Evolutionary conservation across 169 alveolate genomes (phyloP).

Genomic region (Plasmodium gaboni): DNA sequence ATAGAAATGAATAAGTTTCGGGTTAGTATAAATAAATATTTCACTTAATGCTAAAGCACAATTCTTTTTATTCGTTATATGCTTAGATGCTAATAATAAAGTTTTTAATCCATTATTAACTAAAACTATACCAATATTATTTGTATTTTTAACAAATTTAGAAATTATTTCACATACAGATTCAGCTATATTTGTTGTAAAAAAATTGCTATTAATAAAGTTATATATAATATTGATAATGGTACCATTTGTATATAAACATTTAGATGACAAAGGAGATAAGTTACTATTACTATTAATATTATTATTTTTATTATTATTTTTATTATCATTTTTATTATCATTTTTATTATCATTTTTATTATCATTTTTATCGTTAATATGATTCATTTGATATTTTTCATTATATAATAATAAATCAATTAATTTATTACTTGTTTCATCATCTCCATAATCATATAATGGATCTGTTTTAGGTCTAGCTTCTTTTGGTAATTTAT

Average conservation of each 20-base stretch:
- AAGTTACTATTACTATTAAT: neutral
- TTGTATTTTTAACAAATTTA: constrained; percentile 40
- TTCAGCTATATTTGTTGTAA: constrained; percentile 71
- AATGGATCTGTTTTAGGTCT: constrained; percentile 47
- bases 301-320: neutral
- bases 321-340: neutral
- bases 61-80: constrained; percentile 54
- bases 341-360: too few species aligned
- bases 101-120: constrained; percentile 74
- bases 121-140: constrained; percentile 51
- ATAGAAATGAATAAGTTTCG: constrained; percentile 69
- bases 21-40: constrained; percentile 71
- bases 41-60: constrained; percentile 72
- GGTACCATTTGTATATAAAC: constrained; percentile 60
- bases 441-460: constrained; percentile 74
- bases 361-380: too few species aligned
- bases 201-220: constrained; percentile 67
- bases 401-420: constrained; percentile 45
- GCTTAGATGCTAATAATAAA: constrained; percentile 43
- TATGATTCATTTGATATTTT: constrained; percentile 22
- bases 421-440: constrained; percentile 50
- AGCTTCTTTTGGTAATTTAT: constrained; percentile 35
- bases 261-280: neutral
- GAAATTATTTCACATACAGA: constrained; percentile 59
- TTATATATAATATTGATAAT: constrained; percentile 58